phyloP scores from a whole-genome alignment of 1,139 yeast species.

The Sugiyamaella novakii region DNA sequence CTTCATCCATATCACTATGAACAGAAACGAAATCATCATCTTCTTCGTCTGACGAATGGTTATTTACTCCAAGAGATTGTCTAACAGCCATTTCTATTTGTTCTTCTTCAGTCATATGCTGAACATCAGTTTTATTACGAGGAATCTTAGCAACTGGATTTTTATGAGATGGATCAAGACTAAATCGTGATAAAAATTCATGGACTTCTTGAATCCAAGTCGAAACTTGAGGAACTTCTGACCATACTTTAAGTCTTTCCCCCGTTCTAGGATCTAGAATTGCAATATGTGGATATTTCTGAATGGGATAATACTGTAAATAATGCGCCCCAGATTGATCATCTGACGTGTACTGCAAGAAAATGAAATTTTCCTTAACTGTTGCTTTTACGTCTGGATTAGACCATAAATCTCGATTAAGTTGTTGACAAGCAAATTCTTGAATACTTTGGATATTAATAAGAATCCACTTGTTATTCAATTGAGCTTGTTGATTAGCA shows the following conservation, averaged over 20 bases:
- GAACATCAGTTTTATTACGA: constrained; percentile 35
- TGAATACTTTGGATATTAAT: constrained; percentile 83
- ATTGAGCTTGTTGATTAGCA: constrained; percentile 70
- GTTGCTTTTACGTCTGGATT: constrained; percentile 62
- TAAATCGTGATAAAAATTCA: constrained; percentile 56
- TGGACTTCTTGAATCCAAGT: constrained; percentile 55
- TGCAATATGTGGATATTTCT: constrained; percentile 81
- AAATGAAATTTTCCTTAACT: constrained; percentile 69
- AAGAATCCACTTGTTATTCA: constrained; percentile 74
- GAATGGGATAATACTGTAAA: constrained; percentile 67
- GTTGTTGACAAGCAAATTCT: constrained; percentile 84
- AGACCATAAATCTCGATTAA: constrained; percentile 95
- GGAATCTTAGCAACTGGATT: constrained; percentile 58
- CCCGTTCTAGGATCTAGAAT: constrained; percentile 95
- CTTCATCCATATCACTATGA: constrained; percentile 20
- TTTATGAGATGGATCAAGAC: constrained; percentile 62
- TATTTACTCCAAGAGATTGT: constrained; percentile 54
- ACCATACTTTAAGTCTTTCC: constrained; percentile 77
- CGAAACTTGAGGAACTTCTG: constrained; percentile 58
- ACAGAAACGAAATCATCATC: constrained; percentile 22
- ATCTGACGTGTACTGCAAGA: constrained; percentile 71
- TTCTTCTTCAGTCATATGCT: constrained; percentile 71
- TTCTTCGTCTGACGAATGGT: constrained; percentile 16
- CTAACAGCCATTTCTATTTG: constrained; percentile 78
- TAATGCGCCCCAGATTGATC: constrained; percentile 74